Evolutionary conservation across 2,329 filamentous ascomycete genomes (phyloP).

Genomic region (Aureobasidium sp.): DNA sequence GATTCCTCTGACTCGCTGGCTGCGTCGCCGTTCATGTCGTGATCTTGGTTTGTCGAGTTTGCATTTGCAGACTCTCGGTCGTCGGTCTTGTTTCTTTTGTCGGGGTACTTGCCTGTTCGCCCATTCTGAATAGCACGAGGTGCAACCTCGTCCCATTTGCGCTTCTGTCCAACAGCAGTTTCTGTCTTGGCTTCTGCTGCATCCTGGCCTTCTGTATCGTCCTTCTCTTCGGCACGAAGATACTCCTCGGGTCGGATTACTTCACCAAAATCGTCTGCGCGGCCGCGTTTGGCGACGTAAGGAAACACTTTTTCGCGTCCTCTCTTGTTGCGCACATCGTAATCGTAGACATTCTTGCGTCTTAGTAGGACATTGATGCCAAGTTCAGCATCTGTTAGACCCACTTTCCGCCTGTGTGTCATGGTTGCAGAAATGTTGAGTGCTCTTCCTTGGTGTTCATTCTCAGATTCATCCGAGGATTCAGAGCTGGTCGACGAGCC

Average conservation of each 20-base stretch:
- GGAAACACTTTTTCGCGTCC: slow-evolving; percentile 91
- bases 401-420: slow-evolving; percentile 80
- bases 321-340: slow-evolving; percentile 82
- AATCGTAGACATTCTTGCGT: slow-evolving; percentile 87
- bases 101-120: slow-evolving; percentile 22
- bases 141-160: slow-evolving; percentile 77
- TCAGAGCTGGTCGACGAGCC: slow-evolving; percentile 80
- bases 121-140: slow-evolving; percentile 20
- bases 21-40: slow-evolving; percentile 22
- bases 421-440: slow-evolving; percentile 82
- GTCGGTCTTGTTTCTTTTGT: slow-evolving; percentile 35
- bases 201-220: slow-evolving; percentile 63
- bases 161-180: slow-evolving; percentile 70
- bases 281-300: slow-evolving; percentile 68
- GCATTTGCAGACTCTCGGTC: slow-evolving; percentile 25
- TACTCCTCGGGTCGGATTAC: slow-evolving; percentile 91
- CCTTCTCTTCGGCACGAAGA: slow-evolving; percentile 82
- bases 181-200: slow-evolving; percentile 45
- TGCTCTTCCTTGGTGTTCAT: slow-evolving; percentile 84
- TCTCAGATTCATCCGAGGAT: slow-evolving; percentile 80
- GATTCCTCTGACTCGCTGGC: slow-evolving; percentile 43
- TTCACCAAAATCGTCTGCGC: slow-evolving; percentile 88
- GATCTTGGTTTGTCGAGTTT: slow-evolving; percentile 17
- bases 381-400: slow-evolving; percentile 80
- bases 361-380: slow-evolving; percentile 87